Base-by-base conservation (phyloP, 192 early-diverging fungal species). In the Thamnidium elegans region DNA sequence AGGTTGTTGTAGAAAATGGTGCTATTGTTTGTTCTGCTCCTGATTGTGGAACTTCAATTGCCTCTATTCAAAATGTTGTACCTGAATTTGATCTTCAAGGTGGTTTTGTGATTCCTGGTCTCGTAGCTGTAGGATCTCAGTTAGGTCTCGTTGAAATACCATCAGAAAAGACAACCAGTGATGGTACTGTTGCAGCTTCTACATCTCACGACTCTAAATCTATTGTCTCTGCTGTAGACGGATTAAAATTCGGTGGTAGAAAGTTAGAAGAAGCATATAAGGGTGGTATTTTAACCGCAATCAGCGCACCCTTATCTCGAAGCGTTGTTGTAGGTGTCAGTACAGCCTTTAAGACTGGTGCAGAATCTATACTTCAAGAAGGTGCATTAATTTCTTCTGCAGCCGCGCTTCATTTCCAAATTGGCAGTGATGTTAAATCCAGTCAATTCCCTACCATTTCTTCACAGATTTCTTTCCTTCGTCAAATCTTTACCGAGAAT, bases 81-180 rank as follows among this genome's bases (percentile, higher is more conserved):
- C 72, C 75, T 42, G 65, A 77, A 2, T 70, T 81, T 65, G 82
- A 90, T 73, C 62, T 86, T 50, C 52, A 81, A 11, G 85, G 84
- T 20, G 84, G 84, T 11, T 82, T 82, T 60, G 68, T 87, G 13
- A 67, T 85, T 59, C 86, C 86, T 20, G 84, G 84, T n/a, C 66
- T 86, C 21, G 63, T 85, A 53, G 84, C 84, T 32, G 87, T 79
- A 42, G 76, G 80, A 19, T 71, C 79, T 15, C 43, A 58, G 30
- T 68, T 92, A n/a, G 91, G 91, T 7, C 65, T 92, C 32, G 68
- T 75, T 17, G 91, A 92, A 72, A 92, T 92, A 62, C 23, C 59
- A 21, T 36, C 66, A 2, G 91, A 92, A 67, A 66, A 58, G 6
- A 45, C 63, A 7, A 90, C 87, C 23, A 63, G 72, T 19, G 90